Evolutionary conservation across 2,329 filamentous ascomycete genomes (phyloP).

Genomic region (Raffaelea arxii): DNA sequence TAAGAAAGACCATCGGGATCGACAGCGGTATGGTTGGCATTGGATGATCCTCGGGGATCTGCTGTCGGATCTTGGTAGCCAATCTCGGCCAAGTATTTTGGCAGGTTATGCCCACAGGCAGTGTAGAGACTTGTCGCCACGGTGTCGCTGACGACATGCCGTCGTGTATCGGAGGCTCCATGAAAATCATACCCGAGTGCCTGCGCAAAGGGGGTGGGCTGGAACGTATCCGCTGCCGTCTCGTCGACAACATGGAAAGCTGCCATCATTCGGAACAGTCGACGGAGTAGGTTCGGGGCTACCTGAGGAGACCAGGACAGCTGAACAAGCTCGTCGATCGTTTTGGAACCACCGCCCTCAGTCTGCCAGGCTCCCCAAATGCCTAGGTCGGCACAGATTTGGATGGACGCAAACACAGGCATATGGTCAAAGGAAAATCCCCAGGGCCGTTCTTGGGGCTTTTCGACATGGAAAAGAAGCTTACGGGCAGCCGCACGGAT

Average conservation of each 20-base stretch:
- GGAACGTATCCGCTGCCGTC: not conserved
- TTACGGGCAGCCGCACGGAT: not conserved
- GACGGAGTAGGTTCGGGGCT: not conserved
- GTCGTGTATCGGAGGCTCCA: not conserved
- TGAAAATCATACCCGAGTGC: not conserved
- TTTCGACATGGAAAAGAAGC: not conserved
- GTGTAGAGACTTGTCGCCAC: not conserved
- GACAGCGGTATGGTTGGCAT: not conserved
- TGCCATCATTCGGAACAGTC: constrained; percentile 3
- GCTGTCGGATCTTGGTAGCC: not conserved
- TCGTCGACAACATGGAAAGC: constrained; percentile 4
- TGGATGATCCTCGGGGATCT: not conserved
- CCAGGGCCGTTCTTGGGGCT: not conserved
- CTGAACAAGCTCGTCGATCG: constrained; percentile 18
- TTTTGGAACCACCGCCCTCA: constrained; percentile 18
- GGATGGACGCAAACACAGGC: not conserved
- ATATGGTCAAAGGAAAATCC: not conserved
- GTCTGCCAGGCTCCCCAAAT: constrained; percentile 21
- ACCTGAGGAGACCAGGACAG: constrained; percentile 2
- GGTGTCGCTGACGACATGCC: not conserved
- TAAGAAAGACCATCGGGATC: not conserved
- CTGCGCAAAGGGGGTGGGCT: not conserved
- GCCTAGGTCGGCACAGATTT: constrained; percentile 13
- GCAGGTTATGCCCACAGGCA: not conserved
- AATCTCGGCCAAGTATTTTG: not conserved